These are phyloP conservation scores for Solanum verrucosum DNA, from an alignment of 257 asterid genomes.

Conservation along the genomic window DNA sequence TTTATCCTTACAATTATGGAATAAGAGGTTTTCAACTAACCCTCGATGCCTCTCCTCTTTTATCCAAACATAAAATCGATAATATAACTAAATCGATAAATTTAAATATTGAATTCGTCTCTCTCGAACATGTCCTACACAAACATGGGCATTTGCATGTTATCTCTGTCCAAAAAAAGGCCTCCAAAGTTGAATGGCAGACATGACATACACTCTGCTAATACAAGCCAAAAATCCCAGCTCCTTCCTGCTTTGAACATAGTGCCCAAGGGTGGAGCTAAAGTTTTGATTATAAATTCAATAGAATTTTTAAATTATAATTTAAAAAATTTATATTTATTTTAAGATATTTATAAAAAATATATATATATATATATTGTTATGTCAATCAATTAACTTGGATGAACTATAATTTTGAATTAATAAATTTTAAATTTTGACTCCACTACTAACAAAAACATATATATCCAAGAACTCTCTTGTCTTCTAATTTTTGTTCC, in stretches of 20 bases:
- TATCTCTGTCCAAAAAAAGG: background rate
- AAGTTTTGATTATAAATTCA: background rate
- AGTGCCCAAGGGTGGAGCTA: background rate
- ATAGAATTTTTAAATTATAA: background rate
- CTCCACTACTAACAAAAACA: background rate
- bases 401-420: background rate
- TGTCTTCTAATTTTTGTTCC: background rate
- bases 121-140: background rate
- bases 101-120: background rate
- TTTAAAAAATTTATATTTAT: background rate
- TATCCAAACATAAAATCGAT: background rate
- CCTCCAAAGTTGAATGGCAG: background rate
- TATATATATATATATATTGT: background rate
- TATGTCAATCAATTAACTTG: background rate
- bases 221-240: background rate
- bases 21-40: background rate
- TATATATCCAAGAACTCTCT: background rate
- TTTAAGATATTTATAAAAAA: background rate
- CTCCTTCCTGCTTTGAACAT: background rate
- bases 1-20: background rate
- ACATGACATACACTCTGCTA: background rate
- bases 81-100: background rate
- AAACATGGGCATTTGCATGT: background rate
- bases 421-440: background rate
- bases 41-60: background rate